Evolutionary conservation across 2,329 filamentous ascomycete species (phyloP), one percentile per base, ranked within the genome.

Genomic region (Cladosporium cucumerinum): DNA sequence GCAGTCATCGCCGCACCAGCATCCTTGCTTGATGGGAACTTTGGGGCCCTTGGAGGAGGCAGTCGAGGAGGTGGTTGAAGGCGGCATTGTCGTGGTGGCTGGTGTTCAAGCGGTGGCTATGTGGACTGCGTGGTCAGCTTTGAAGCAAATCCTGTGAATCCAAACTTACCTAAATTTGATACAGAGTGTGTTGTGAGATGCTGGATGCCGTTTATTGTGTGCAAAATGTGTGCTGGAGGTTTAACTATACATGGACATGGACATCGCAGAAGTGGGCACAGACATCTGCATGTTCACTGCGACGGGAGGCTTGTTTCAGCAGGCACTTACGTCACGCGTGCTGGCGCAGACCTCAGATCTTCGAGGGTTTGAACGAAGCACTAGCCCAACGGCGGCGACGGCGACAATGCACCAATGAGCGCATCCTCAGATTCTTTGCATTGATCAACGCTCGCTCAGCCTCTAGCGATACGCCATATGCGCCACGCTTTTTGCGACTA

Each of bases 1-100:
- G 65, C 71, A 73, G 54, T 71, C 68, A 34, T 72, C 71, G 46
- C 74, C 74, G 57, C 74, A 75, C 74, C 74, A 75, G 68, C 74
- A 75, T 34, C 72, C 72, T 48, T 73, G 67, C 66, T 73, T 74
- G 65, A 74, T 68, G 10, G 68, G 67, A n/a, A 69, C 69, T 18
- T 68, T 69, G 26, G 69, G 66, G 26, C 66, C 62, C 28, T 69
- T 70, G 16, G 65, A 57, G 16, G 64, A 64, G n/a, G 68, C 66
- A 16, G 70, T 62, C 11, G 69, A 69, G 57, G 66, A 61, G 18
- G 67, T 65, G 49, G 72, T 72, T 63, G 73, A 71, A 60, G 72
- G 72, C 68, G 72, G 71, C 72, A 73, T 73, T 16, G 32, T 66
- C n/a, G 46, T 60, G 43, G 46, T 54, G 25, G 39, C 54, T 58